Evolutionary conservation across 257 asterid genomes (phyloP), one percentile per base, ranked within the genome.

Genomic region (Ballota nigra): DNA sequence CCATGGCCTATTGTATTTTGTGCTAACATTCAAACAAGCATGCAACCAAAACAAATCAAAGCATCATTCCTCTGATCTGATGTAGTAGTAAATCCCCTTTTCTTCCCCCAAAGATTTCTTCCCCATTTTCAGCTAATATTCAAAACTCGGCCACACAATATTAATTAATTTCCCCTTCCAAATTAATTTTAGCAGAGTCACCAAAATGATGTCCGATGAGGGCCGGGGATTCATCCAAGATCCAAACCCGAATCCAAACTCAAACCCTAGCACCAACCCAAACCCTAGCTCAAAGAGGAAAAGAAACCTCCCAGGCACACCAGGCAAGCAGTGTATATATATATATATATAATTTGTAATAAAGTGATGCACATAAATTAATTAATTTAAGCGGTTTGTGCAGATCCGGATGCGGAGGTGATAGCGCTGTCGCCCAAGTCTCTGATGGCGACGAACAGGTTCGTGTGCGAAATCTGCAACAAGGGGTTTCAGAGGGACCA

Each of bases 401-500:
- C 80, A 90, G 98, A 93, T 93, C 98, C 98, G 57, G 97, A 92
- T 82, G 96, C 97, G 28, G 96, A 92, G 71, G 97, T 92, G 76
- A 81, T 92, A 76, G 94, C 96, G 0, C 87, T 93, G 0, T 93
- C 98, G 4, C 97, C 97, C 0, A 90, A 86, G 77, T 90, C 97
- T 0, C 81, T 93, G 45, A 93, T 90, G 98, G 97, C 96, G 16
- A 93, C 98, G 4, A 93, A 92, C 80, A 77, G 97, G 53, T 92
- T 92, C 88, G 4, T 92, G 0, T 92, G 98, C 20, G 97, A 92
- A 77, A 87, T 92, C 64, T 92, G 98, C 86, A 90, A 90, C 85
- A 92, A 92, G 87, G 98, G 98, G 69, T 92, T 92, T n/a, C 95
- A 90, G 75, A 79, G 98, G 15, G 97, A 92, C 85, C 98, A 92